Percentiles rank a stretch among this genome's conserved stretches.
Conservation (phyloP, 805 yeast species). For the Ogataea nakhonphanomensis region DNA sequence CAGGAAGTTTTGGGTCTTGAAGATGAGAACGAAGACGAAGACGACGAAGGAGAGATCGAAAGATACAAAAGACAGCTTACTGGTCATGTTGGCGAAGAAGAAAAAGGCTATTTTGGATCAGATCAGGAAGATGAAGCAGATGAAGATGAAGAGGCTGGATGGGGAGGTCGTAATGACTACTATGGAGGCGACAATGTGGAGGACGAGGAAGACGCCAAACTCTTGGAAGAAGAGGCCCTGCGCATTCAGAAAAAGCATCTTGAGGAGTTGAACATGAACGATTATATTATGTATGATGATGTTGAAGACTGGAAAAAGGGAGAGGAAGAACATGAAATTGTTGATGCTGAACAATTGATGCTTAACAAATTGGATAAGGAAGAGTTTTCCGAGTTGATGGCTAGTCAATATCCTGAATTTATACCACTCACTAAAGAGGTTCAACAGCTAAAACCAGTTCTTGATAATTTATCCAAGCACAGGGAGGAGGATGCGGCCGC, state of each 20-base stretch:
- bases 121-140: constrained; percentile 33
- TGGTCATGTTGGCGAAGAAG: constrained; percentile 48
- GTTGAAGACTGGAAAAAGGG: constrained; percentile 73
- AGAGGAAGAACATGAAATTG: constrained; percentile 35
- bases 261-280: constrained; percentile 71
- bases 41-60: constrained; percentile 40
- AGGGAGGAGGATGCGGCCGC: constrained; percentile 34
- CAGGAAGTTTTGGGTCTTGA: constrained; percentile 34
- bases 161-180: constrained; percentile 46
- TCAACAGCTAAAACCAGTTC: constrained; percentile 38
- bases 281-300: constrained; percentile 73
- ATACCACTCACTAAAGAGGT: constrained; percentile 70
- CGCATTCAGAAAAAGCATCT: constrained; percentile 80
- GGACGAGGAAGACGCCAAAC: constrained; percentile 74
- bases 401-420: constrained; percentile 77
- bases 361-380: constrained; percentile 46
- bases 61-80: constrained; percentile 26
- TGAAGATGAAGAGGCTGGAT: constrained; percentile 34
- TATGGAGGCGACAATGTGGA: constrained; percentile 64
- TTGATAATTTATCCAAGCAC: constrained; percentile 36
- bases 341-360: constrained; percentile 38
- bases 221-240: constrained; percentile 83
- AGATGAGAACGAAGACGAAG: constrained; percentile 38
- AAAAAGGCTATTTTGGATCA: constrained; percentile 42
- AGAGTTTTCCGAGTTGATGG: constrained; percentile 52